Base-by-base conservation (phyloP, 371 early-diverging fungal genomes). In the Chytridium lagenaria region DNA sequence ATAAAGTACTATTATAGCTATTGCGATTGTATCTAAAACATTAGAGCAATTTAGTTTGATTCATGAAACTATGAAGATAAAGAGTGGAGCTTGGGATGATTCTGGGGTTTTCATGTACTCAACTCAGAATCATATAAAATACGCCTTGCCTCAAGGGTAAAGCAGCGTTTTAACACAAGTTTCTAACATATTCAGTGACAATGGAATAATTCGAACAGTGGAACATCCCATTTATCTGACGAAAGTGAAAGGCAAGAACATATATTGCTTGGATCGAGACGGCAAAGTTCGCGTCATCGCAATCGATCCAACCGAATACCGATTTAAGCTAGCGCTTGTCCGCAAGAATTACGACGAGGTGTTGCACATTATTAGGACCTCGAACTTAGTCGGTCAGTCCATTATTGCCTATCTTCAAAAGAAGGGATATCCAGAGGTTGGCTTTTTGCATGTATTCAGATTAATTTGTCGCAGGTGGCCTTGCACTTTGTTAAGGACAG, bases 121-220 rank as follows among this genome's bases (percentile, higher is more conserved):
- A 59, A 99, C 99, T 5, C 89, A 96, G 71, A 98, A 98, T 85
- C 99, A 99, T 80, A 90, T 99, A 80, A 99, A 99, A 85, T 99
- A 96, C 83, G 92, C 93, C n/a, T 89, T 98, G 38, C 91, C 94
- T 1, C 91, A 96, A 69, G 96, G 97, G 88, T 92, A 85, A 75
- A 85, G 69, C 31, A n/a, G n/a, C n/a, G n/a, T n/a, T 23, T 31
- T 39, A 15, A 39, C 39, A 19, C 67, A 73, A 50, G 28, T 37
- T 50, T 57, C 33, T 70, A 19, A 49, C 26, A n/a, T 28, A 2
- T 72, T 26, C 74, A 90, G 92, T 49, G 99, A 98, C 81, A 90
- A 90, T 64, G 98, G 99, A 19, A 96, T 96, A 72, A 92, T 99
- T 63, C 91, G 95, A 40, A 99, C 99, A 0, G 83, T 97, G 38